Evolutionary conservation across 352 stramenopile species (phyloP), one percentile per base, ranked within the genome.

Genomic region (Achlya hypogyna): DNA sequence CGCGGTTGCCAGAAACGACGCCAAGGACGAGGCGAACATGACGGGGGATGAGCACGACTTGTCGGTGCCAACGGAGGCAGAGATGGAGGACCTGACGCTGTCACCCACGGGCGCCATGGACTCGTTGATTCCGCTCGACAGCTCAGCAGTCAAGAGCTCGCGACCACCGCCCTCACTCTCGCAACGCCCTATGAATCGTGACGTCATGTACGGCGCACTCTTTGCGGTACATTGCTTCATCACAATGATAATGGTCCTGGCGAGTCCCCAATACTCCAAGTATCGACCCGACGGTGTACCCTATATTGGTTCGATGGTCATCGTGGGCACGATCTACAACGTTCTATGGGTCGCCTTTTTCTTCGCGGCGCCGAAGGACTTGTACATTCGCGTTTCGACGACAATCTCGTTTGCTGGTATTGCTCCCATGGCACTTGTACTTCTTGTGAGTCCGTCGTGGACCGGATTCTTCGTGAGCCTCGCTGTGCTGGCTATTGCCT

Each of bases 391-490:
- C 27, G n/a, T 58, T 23, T 67, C 60, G 12, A 67, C 60, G 60
- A 51, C 47, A 6, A 42, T 34, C 8, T 67, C 60, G 27, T 67
- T 67, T n/a, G 60, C 28, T 9, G 60, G 60, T 10, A 25, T 67
- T 3, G 60, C 45, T 29, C 60, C 60, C 10, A n/a, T 92, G 10
- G 73, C 75, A 14, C 54, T 81, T 23, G 73, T 78, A 60, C 62
- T 93, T 14, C 79, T 90, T n/a, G 53, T 82, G 23, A 67, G 45
- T 35, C 71, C 34, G 32, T 58, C 60, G 18, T 67, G 69, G 51
- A 59, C 75, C 32, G 80, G 78, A 2, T 71, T 83, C 28, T 74
- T 85, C 32, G 72, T 88, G 23, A 82, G 75, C 0, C 49, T 88
- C 18, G 16, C 84, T 20, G 74, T 78, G 42, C 66, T 65, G 20